These are phyloP conservation scores for Calonectria ilicicola DNA, from an alignment of 2,329 filamentous ascomycete species.

Conservation along the genomic window DNA sequence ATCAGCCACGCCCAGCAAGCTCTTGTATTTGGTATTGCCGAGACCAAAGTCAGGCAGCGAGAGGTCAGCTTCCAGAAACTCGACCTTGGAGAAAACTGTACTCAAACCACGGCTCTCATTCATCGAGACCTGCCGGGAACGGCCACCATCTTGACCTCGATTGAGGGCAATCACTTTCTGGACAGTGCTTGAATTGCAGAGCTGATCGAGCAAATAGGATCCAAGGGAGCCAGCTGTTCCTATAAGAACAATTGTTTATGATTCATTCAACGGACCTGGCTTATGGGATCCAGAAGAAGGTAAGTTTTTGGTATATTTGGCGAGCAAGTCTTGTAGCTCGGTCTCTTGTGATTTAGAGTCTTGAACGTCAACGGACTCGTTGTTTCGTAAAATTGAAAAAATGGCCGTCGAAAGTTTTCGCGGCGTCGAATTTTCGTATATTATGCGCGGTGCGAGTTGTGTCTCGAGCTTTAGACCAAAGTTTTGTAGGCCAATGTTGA, in stretches of 20 bases:
- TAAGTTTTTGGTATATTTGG: neutral
- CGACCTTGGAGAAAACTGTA: neutral
- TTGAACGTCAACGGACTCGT: neutral
- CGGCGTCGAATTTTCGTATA: constrained; percentile 10
- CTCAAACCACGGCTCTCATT: neutral
- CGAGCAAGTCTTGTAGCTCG: neutral
- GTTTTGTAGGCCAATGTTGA: neutral
- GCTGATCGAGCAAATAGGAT: neutral
- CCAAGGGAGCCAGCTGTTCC: neutral
- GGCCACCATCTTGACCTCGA: neutral
- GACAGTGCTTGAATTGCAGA: neutral
- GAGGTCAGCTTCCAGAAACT: neutral
- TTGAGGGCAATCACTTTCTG: neutral
- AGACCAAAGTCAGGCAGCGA: neutral
- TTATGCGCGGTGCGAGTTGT: neutral
- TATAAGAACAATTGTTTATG: neutral
- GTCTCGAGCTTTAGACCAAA: neutral
- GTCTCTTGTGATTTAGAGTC: neutral
- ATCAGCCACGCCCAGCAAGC: neutral
- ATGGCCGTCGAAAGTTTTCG: neutral
- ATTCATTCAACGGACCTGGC: neutral
- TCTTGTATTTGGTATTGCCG: neutral
- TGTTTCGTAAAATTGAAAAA: neutral
- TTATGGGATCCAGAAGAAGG: neutral
- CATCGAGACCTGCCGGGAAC: neutral